These are phyloP conservation scores for Cladophialophora chaetospira DNA, from an alignment of 2,329 filamentous ascomycete genomes.

Conservation along the genomic window DNA sequence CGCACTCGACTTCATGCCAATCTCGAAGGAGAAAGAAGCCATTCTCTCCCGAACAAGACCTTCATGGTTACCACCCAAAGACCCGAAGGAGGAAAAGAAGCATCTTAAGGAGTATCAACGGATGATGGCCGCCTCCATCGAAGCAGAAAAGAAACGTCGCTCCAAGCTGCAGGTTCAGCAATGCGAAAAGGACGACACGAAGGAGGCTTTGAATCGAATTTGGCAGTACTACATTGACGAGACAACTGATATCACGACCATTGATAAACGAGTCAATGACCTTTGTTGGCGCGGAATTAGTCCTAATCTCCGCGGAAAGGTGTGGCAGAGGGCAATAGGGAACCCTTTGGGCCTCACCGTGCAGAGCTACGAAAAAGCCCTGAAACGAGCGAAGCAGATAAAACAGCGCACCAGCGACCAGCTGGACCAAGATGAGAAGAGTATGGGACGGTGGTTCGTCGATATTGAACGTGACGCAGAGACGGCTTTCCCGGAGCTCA, in stretches of 20 bases:
- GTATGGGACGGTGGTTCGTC: conserved; percentile 54
- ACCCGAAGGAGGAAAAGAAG: conserved; percentile 85
- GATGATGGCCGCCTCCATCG: conserved; percentile 65
- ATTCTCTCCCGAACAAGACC: conserved; percentile 67
- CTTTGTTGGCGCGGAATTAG: conserved; percentile 67
- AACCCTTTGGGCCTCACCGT: conserved; percentile 61
- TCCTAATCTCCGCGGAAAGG: conserved; percentile 56
- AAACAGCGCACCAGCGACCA: conserved; percentile 43
- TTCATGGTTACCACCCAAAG: conserved; percentile 67
- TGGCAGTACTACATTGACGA: conserved; percentile 65
- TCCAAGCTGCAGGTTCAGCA: conserved; percentile 50
- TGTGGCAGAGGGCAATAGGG: conserved; percentile 63
- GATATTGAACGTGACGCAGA: conserved; percentile 57
- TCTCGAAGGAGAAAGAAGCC: conserved; percentile 67
- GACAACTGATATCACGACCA: conserved; percentile 59
- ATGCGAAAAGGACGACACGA: conserved; percentile 54
- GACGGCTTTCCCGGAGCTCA: conserved; percentile 59
- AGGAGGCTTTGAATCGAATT: conserved; percentile 58
- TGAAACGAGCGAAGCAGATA: conserved; percentile 56
- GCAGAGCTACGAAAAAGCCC: conserved; percentile 58
- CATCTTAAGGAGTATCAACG: conserved; percentile 74
- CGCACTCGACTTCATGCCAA: conserved; percentile 66
- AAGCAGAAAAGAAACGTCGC: conserved; percentile 58
- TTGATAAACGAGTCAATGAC: conserved; percentile 58
- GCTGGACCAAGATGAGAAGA: conserved; percentile 45